phyloP scores from a whole-genome alignment of 106 monocot genomes.

The Agapanthus africanus region DNA sequence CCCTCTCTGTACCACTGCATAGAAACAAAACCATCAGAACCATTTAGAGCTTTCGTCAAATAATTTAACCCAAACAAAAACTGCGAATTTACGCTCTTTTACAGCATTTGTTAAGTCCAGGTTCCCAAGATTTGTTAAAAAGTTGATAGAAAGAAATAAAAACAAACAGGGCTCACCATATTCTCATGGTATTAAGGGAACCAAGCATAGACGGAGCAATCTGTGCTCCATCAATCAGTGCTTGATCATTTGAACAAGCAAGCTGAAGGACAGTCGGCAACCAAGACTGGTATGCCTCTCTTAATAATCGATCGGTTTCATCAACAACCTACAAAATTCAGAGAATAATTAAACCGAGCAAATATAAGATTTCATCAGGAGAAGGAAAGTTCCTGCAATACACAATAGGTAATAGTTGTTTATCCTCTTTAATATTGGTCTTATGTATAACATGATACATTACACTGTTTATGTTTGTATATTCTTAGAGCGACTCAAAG shows the following conservation, averaged over 20 bases:
- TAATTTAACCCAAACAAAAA: not conserved
- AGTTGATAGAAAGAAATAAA: not conserved
- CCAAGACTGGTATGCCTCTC: slow-evolving; percentile 97
- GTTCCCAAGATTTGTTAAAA: not conserved
- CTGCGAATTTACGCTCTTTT: not conserved
- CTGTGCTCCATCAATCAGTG: slow-evolving; percentile 12
- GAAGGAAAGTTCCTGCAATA: not conserved
- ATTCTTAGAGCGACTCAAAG: no score
- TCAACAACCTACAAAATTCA: slow-evolving; percentile 71
- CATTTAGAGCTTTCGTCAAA: not conserved
- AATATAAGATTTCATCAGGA: not conserved
- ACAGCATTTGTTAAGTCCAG: not conserved
- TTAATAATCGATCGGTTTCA: slow-evolving; percentile 84
- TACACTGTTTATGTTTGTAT: not conserved
- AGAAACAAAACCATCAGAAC: not conserved
- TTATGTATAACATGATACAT: not conserved
- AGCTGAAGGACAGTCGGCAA: slow-evolving; percentile 69
- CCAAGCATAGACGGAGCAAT: slow-evolving; percentile 12
- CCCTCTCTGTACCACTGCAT: slow-evolving; percentile 59
- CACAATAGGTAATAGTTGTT: not conserved
- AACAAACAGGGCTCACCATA: slow-evolving; percentile 40
- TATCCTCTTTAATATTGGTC: not conserved
- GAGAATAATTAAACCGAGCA: not conserved
- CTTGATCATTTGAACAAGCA: slow-evolving; percentile 32
- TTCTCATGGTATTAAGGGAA: slow-evolving; percentile 64